These are phyloP conservation scores for Biscogniauxia mediterranea DNA, from an alignment of 2,329 filamentous ascomycete genomes.

Conservation along the genomic window DNA sequence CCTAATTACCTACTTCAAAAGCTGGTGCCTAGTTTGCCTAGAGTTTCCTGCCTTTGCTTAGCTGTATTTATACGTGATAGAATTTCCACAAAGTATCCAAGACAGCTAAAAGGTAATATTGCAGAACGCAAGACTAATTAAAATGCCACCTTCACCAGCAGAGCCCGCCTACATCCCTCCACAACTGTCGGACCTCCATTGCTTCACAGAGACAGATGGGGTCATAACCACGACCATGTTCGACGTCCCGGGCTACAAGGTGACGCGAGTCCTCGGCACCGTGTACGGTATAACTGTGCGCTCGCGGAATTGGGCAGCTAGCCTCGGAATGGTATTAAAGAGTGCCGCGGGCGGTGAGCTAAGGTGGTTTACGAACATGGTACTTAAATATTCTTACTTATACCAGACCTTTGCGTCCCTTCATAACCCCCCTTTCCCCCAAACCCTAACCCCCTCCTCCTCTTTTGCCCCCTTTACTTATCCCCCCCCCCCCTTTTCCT, in stretches of 20 bases:
- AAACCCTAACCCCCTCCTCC: background rate
- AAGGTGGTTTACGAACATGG: constrained; percentile 56
- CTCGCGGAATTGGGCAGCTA: constrained; percentile 57
- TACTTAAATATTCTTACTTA: constrained; percentile 12
- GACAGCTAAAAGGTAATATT: background rate
- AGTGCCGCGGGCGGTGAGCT: constrained; percentile 59
- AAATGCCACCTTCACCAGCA: background rate
- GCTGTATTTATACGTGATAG: no score
- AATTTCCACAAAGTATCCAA: no score
- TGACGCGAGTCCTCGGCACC: constrained; percentile 56
- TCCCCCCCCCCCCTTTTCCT: background rate
- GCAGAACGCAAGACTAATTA: no score
- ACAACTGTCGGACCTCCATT: constrained; percentile 49
- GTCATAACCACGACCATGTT: constrained; percentile 64
- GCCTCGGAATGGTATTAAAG: constrained; percentile 55
- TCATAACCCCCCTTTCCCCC: background rate
- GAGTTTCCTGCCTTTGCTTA: no score
- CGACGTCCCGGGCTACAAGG: constrained; percentile 59
- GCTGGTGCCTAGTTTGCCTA: no score
- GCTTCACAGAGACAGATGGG: constrained; percentile 61
- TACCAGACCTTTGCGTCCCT: background rate
- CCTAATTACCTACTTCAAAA: no score
- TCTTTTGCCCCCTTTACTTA: no score
- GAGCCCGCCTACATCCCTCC: constrained; percentile 37
- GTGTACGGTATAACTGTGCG: constrained; percentile 58